A percentile compares a stretch with the other conserved stretches of the same genome.
phyloP scores from a whole-genome alignment of 768 basidiomycete genomes.

The Clavaria fumosa region DNA sequence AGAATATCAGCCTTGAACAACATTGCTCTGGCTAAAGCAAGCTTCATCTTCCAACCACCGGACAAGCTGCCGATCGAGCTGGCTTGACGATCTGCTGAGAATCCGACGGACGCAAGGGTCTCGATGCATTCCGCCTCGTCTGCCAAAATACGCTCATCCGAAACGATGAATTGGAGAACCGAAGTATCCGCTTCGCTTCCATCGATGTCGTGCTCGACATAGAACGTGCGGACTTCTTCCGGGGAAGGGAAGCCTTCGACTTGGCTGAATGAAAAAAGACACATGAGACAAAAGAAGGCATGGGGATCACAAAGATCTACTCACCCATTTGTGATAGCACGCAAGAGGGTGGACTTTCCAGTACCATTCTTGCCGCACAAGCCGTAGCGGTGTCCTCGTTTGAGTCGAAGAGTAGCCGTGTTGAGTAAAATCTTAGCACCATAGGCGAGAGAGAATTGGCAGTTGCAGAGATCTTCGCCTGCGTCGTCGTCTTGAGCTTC shows the following conservation, averaged over 20 bases:
- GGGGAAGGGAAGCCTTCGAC: slow-evolving; percentile 98
- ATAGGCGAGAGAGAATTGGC: slow-evolving; percentile 96
- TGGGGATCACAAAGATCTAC: slow-evolving; percentile 6
- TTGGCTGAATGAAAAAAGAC: slow-evolving; percentile 35
- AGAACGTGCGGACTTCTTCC: slow-evolving; percentile 95
- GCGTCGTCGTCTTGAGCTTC: slow-evolving; percentile 85
- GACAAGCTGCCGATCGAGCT: slow-evolving; percentile 81
- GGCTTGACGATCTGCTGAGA: slow-evolving; percentile 74
- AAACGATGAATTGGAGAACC: slow-evolving; percentile 75
- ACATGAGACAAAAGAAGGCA: slow-evolving; percentile 16
- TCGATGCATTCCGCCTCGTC: slow-evolving; percentile 53
- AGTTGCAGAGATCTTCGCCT: slow-evolving; percentile 97
- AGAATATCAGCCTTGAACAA: slow-evolving; percentile 97
- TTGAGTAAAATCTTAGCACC: slow-evolving; percentile 98
- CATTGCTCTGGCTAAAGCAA: slow-evolving; percentile 92
- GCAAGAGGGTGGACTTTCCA: slow-evolving; percentile 91
- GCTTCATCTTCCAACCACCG: slow-evolving; percentile 99
- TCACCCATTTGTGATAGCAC: slow-evolving; percentile 76
- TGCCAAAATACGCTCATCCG: slow-evolving; percentile 71
- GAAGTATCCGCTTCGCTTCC: slow-evolving; percentile 87
- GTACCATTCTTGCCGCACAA: slow-evolving; percentile 98
- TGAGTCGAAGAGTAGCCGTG: slow-evolving; percentile 90
- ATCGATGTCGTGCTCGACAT: slow-evolving; percentile 98
- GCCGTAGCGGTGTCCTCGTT: slow-evolving; percentile 98
- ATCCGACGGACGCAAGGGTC: slow-evolving; percentile 84